Evolutionary conservation across 2,329 filamentous ascomycete genomes (phyloP).

Genomic region (Cladophialophora exuberans): DNA sequence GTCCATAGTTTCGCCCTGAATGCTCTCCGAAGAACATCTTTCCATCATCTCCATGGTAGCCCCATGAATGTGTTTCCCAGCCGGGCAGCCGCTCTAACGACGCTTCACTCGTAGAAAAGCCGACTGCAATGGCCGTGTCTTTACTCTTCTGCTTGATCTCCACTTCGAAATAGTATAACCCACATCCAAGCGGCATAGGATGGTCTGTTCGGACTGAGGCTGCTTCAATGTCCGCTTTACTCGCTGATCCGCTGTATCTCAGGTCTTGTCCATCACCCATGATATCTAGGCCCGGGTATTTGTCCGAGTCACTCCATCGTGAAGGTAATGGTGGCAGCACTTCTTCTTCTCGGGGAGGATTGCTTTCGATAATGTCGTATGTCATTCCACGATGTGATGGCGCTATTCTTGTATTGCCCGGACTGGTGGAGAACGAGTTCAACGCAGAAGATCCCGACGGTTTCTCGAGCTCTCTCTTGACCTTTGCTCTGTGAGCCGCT

Average conservation of each 20-base stretch:
- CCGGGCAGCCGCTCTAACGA: conserved; percentile 64
- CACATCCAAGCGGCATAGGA: conserved; percentile 84
- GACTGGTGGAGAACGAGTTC: conserved; percentile 56
- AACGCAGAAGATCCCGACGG: conserved; percentile 46
- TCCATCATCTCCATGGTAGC: conserved; percentile 69
- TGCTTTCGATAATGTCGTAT: conserved; percentile 81
- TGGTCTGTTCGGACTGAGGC: conserved; percentile 81
- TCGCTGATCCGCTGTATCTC: conserved; percentile 59
- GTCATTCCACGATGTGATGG: conserved; percentile 76
- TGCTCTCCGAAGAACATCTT: conserved; percentile 64
- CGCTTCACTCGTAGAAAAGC: conserved; percentile 63
- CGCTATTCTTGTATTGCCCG: conserved; percentile 53
- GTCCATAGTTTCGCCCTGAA: conserved; percentile 61
- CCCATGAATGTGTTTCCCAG: conserved; percentile 69
- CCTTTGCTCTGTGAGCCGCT: conserved; percentile 67
- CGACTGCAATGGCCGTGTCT: conserved; percentile 62
- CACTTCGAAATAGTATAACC: conserved; percentile 91
- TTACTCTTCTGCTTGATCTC: conserved; percentile 68
- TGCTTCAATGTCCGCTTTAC: conserved; percentile 72
- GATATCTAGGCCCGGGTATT: conserved; percentile 73
- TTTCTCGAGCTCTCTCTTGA: conserved; percentile 56
- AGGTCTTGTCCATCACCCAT: conserved; percentile 74
- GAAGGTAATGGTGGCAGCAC: conserved; percentile 72
- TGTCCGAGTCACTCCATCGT: conserved; percentile 80
- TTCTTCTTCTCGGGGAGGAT: conserved; percentile 64